Base-by-base conservation (phyloP, 1,139 yeast species). In the Zhuliangozyma parablackwelliae region DNA sequence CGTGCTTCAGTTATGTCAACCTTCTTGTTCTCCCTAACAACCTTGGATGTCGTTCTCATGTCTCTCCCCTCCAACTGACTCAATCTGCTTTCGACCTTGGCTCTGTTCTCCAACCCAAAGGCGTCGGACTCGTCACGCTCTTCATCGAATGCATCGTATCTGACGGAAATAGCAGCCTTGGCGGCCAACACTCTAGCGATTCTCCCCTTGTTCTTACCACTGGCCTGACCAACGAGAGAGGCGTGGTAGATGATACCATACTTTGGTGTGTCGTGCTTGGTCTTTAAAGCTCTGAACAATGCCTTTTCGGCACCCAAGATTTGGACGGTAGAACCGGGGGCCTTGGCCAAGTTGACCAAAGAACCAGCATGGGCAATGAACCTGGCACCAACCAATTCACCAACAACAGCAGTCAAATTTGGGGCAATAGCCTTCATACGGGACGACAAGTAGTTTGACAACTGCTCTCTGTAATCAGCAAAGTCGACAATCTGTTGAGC, bases 251-350 rank as follows among this genome's bases (percentile, higher is more conserved):
- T 87, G 61, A 92, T 78, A 62, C 98, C 98, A 64, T 92, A 92
- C 67, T 92, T 92, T 56, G 98, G 98, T 46, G 98, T 92, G 72
- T 92, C 90, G 61, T 95, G 96, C 72, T 92, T 92, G 50, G 98
- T 92, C 76, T 92, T 92, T 62, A 92, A 79, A 49, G 98, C 98
- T 73, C 98, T 84, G 79, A 92, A 92, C 50, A 92, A 76, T 35
- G 98, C 98, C 80, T 92, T 92, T 72, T 92, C 98, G 51, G 98
- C 98, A 69, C 98, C 98, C 57, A 92, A 78, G 51, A 92, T 92
- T 75, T 92, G 98, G 41, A 92, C 94, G 44, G 99, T 92, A 20
- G 98, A 92, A 40, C 98, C 98, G 51, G 98, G 97, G 65, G 94
- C 96, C 67, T 92, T 92, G 44, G 97, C 90, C 60, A 92, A 75